Evolutionary conservation across 179 eudicot species (phyloP), one percentile per base, ranked within the genome.

Genomic region (Beta corolliflora): DNA sequence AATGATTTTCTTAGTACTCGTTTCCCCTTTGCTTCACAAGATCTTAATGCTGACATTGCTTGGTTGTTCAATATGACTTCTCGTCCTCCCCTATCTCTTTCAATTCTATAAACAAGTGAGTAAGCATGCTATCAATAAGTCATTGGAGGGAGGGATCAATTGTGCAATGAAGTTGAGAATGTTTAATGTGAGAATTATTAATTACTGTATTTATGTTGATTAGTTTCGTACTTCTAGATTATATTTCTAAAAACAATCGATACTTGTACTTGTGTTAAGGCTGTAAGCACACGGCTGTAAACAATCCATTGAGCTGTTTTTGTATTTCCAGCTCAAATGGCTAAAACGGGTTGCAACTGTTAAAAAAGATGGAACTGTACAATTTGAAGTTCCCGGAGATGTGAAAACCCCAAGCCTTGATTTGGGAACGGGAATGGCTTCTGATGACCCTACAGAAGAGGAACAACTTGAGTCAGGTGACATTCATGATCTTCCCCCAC

Each of bases 331-430:
- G 97, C 83, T 91, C 67, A 90, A 89, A 81, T 89, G 89, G 93
- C 75, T 93, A 86, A 92, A 89, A 21, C 83, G 90, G 75, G 82
- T 92, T 75, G 94, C 92, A 69, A 84, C 86, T 58, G 89, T 93
- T n/a, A 88, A 88, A 80, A 82, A 85, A 31, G 94, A 91, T 77
- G 97, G 97, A 80, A 92, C 94, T 70, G 94, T 94, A 65, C 91
- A 93, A 79, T 84, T 94, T 85, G 93, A 91, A 75, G 87, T 94
- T 75, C 93, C 94, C 36, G 91, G 78, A 65, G 89, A 90, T 86
- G 86, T 91, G 83, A 90, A 88, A 84, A 85, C 91, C 60, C 87
- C 85, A 71, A 86, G 77, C 66, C 80, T 85, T 53, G 90, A 89
- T 82, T 76, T 83, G 81, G 91, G 81, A 72, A 25, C 82, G 79